Evolutionary conservation across 202 grass and related monocot genomes (phyloP).

Genomic region (Zizania palustris): DNA sequence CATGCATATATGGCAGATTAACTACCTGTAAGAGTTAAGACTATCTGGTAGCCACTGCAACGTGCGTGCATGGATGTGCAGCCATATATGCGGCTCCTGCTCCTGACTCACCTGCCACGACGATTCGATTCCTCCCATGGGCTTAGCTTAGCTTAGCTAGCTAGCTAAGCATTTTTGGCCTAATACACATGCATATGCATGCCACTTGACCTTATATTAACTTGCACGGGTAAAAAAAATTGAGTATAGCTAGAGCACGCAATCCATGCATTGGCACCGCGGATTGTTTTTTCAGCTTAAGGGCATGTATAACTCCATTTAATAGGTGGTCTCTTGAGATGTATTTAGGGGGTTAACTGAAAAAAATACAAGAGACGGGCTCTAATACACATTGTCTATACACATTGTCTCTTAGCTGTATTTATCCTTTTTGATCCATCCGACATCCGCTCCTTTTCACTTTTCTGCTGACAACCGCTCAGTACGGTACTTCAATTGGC

Average conservation of each 20-base stretch:
- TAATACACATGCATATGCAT: neutral
- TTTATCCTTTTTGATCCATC: constrained; percentile 10
- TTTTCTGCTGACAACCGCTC: neutral
- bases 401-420: too few relatives aligned
- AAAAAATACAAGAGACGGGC: too few relatives aligned
- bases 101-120: neutral
- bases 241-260: neutral
- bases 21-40: neutral
- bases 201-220: constrained; percentile 4
- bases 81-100: neutral
- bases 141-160: constrained; percentile 9
- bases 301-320: too few relatives aligned
- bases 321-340: too few relatives aligned
- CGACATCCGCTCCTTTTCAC: neutral
- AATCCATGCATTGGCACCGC: neutral
- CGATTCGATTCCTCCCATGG: neutral
- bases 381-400: too few relatives aligned
- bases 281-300: neutral
- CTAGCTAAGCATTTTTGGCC: neutral
- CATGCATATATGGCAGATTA: constrained; percentile 17
- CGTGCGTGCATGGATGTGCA: neutral
- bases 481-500: constrained; percentile 6
- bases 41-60: neutral
- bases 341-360: too few relatives aligned
- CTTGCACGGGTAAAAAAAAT: constrained; percentile 16